A percentile compares a stretch with the other conserved stretches of the same genome.
Evolutionary conservation across 129 eudicot genomes (phyloP).

Genomic region (Flaveria linearis): DNA sequence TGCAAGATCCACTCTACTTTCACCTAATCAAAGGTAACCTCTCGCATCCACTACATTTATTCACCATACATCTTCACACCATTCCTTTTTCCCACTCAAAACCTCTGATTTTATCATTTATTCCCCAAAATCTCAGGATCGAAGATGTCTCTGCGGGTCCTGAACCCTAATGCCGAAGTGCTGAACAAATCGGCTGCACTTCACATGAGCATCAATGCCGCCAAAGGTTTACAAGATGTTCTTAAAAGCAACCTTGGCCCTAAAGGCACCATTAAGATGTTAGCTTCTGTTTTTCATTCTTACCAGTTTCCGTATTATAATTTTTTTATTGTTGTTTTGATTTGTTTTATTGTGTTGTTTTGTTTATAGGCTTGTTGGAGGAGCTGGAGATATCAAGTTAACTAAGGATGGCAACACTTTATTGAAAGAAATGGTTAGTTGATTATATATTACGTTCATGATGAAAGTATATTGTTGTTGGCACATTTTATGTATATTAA

Average conservation of each 20-base stretch:
- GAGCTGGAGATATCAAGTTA: constrained; percentile 93
- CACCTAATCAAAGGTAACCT: constrained; percentile 17
- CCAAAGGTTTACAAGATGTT: constrained; percentile 93
- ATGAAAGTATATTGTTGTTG: not conserved
- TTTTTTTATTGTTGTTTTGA: not conserved
- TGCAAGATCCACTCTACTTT: constrained; percentile 22
- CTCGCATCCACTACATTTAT: constrained; percentile 17
- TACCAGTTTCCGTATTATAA: not conserved
- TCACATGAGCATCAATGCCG: constrained; percentile 90
- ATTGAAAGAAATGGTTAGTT: constrained; percentile 83
- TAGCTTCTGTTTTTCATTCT: not conserved
- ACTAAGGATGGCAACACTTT: constrained; percentile 95
- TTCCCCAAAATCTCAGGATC: constrained; percentile 7
- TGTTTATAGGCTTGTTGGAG: constrained; percentile 89
- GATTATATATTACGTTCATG: not conserved
- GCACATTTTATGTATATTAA: not conserved
- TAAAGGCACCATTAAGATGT: constrained; percentile 97
- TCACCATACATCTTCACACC: not conserved
- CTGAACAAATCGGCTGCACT: constrained; percentile 94
- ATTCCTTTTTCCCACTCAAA: not conserved
- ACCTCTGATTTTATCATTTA: not conserved
- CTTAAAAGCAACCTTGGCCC: constrained; percentile 93
- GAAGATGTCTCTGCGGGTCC: constrained; percentile 68
- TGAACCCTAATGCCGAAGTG: constrained; percentile 95
- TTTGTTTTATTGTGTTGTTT: not conserved